Percentiles rank a stretch among this genome's conserved stretches.
These are phyloP conservation scores for Boletellus sp. DNA, from an alignment of 768 basidiomycete genomes.

Conservation along the genomic window DNA sequence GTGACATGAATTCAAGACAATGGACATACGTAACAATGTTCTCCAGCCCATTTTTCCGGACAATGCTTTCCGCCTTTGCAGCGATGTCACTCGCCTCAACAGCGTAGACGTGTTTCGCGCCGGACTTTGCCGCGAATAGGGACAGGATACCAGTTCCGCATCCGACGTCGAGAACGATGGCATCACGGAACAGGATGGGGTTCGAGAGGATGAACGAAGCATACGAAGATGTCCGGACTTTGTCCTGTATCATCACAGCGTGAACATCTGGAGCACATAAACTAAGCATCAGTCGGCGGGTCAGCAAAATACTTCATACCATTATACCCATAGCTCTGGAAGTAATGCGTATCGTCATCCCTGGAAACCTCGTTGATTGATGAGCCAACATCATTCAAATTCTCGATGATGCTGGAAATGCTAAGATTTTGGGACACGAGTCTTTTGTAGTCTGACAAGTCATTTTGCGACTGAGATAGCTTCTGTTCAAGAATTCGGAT, in stretches of 20 bases:
- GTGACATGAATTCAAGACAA: slow-evolving; percentile 2
- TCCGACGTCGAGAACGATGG: slow-evolving; percentile 90
- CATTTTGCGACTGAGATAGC: slow-evolving; percentile 53
- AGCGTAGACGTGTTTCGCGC: slow-evolving; percentile 86
- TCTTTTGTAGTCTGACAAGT: slow-evolving; percentile 58
- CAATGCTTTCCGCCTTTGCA: slow-evolving; percentile 70
- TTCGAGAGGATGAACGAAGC: slow-evolving; percentile 86
- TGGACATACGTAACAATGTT: slow-evolving; percentile 59
- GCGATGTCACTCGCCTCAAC: slow-evolving; percentile 89
- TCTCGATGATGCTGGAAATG: slow-evolving; percentile 41
- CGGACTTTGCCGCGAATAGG: slow-evolving; percentile 83
- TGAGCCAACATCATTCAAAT: slow-evolving; percentile 34
- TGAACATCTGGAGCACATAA: slow-evolving; percentile 67
- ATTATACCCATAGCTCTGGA: slow-evolving; percentile 84
- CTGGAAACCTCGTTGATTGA: slow-evolving; percentile 33
- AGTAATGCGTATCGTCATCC: slow-evolving; percentile 94
- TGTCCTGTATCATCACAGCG: slow-evolving; percentile 94
- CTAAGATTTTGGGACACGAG: slow-evolving; percentile 56
- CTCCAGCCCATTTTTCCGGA: slow-evolving; percentile 70
- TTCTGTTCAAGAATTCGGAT: slow-evolving; percentile 61
- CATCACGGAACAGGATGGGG: slow-evolving; percentile 75
- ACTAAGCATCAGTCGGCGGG: neutral
- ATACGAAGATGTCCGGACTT: slow-evolving; percentile 90
- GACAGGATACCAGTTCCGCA: slow-evolving; percentile 95
- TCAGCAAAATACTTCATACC: slow-evolving; percentile 43